phyloP scores from a whole-genome alignment of 345 rosid species.

The Jatropha curcas region DNA sequence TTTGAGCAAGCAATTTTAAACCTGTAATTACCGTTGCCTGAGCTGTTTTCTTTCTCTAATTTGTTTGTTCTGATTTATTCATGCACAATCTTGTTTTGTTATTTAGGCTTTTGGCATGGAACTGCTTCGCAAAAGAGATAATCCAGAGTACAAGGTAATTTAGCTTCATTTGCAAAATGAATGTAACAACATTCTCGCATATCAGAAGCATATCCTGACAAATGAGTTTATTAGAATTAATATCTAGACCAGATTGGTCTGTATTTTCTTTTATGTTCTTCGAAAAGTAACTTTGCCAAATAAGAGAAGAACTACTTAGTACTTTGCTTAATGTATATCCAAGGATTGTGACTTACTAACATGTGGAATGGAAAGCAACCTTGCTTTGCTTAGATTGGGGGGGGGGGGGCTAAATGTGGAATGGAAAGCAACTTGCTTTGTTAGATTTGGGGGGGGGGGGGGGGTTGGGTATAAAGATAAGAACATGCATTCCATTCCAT shows the following conservation, averaged over 20 bases:
- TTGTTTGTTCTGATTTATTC: conserved; percentile 1
- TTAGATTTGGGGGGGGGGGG: no score
- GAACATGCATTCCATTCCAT: no score
- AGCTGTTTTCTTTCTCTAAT: conserved; percentile 12
- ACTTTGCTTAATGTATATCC: background rate
- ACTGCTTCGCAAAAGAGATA: conserved; percentile 86
- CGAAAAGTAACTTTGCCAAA: background rate
- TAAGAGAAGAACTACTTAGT: background rate
- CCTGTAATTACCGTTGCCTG: background rate
- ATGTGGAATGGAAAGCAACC: background rate
- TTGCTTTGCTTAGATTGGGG: no score
- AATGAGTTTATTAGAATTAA: background rate
- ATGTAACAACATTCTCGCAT: background rate
- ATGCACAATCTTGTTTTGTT: conserved; percentile 15
- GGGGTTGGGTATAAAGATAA: no score
- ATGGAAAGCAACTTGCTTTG: no score
- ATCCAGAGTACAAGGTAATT: conserved; percentile 88
- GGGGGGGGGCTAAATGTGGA: no score
- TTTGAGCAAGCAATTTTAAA: conserved; percentile 2
- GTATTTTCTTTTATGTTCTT: background rate
- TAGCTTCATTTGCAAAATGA: background rate
- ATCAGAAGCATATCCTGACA: background rate
- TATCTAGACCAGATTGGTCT: background rate
- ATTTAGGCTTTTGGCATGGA: conserved; percentile 96
- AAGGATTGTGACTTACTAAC: background rate